Evolutionary conservation across 2,329 filamentous ascomycete species (phyloP), one percentile per base, ranked within the genome.

Genomic region (Cladophialophora carrionii): DNA sequence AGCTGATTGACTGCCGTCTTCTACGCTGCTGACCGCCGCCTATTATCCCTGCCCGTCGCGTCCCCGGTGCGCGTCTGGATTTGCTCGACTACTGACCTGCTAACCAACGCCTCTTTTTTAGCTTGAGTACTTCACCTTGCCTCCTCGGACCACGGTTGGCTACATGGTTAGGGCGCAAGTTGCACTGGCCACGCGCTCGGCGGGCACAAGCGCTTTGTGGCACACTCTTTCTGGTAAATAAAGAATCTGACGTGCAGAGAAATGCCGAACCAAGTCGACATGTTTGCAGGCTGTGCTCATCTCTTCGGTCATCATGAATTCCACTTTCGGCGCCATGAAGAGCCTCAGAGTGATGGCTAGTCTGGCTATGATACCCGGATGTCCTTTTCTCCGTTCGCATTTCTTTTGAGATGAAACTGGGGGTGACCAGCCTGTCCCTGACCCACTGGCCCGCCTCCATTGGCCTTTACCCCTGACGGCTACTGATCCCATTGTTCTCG

Each of bases 401-500:
- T 61, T 57, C 52, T 46, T 48, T 59, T 59, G 29, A 66, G 62
- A 63, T 67, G 67, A 67, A 69, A 67, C 67, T 57, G 63, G 56
- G 49, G 58, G 34, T 60, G 32, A 56, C 46, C 14, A 43, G 37
- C 6, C 17, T 17, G 37, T 43, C 14, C 43, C 57, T 59, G 57
- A 66, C 61, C 41, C 59, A 56, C 57, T 14, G 22, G 3, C 31
- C n/a, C 22, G 57, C 49, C 49, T 41, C 63, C 64, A 67, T 58
- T 56, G 51, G 67, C 29, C 49, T 46, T 26, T 57, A 43, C 51
- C 63, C 66, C 66, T 62, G 63, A 61, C 57, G 37, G 49, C 49
- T 34, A 51, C 34, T 62, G 61, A 68, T 66, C 64, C 48, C 61
- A 58, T 62, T 48, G 61, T 64, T 68, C 67, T 68, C 64, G 67